Evolutionary conservation across 192 early-diverging fungal species (phyloP).

Genomic region (Globomyces pollinis-pini): DNA sequence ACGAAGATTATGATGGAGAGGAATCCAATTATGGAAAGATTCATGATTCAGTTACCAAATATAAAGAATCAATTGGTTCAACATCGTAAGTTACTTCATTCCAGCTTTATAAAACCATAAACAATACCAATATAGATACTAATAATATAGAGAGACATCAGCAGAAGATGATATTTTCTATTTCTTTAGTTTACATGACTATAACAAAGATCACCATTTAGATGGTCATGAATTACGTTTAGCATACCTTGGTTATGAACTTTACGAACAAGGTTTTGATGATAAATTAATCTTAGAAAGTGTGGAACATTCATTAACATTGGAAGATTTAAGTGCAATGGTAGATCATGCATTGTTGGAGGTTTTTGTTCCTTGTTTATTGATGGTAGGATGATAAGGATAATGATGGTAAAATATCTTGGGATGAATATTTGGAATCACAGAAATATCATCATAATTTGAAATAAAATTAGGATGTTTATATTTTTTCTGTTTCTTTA

Average conservation of each 20-base stretch:
- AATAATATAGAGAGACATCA: background rate
- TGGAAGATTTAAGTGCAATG: constrained; percentile 49
- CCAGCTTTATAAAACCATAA: background rate
- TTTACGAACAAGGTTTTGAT: background rate
- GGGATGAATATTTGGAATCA: constrained; percentile 40
- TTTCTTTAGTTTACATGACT: constrained; percentile 66
- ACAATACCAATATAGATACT: too few relatives aligned
- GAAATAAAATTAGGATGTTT: background rate
- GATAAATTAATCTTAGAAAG: too few relatives aligned
- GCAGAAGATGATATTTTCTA: constrained; percentile 56
- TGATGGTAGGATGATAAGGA: constrained; percentile 73
- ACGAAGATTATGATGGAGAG: constrained; percentile 1
- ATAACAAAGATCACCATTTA: constrained; percentile 60
- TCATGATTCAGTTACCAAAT: background rate
- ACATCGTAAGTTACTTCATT: background rate
- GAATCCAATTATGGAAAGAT: constrained; percentile 7
- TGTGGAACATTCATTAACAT: background rate
- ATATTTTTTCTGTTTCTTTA: background rate
- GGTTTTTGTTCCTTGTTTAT: too few relatives aligned
- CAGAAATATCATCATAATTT: constrained; percentile 10
- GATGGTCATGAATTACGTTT: constrained; percentile 72
- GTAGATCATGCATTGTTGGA: constrained; percentile 68
- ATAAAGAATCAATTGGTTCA: background rate
- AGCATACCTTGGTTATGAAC: constrained; percentile 37
- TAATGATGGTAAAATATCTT: constrained; percentile 54